Evolutionary conservation across 495 filamentous ascomycete species (phyloP), one percentile per base, ranked within the genome.

Genomic region (Penicillium soppii): DNA sequence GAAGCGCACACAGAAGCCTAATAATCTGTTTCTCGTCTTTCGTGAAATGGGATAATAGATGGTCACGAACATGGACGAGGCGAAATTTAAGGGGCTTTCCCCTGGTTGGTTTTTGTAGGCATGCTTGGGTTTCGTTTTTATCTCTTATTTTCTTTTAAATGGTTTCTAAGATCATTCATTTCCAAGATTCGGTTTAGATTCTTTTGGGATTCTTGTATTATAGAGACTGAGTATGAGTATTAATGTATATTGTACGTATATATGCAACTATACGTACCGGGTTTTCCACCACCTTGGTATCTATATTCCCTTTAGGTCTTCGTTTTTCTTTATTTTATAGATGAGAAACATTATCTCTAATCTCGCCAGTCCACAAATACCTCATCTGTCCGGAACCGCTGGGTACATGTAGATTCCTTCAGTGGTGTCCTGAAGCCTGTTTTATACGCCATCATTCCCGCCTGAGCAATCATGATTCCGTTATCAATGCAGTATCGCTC

Each of bases 381-480:
- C 68, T 95, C 92, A 68, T 97, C 92, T 9, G 92, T 97, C 58
- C 92, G 85, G 66, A 95, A 98, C 45, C 94, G 79, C 68, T 98
- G 94, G 16, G 95, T 97, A 70, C 88, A 95, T 9, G 87, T 90
- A 52, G 86, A 88, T 10, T 96, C 91, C 58, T 88, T 84, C 12
- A 97, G 59, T 2, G 77, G 72, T 12, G 90, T 96, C 43, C 67
- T 72, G 63, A 90, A 88, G 5, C 94, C 94, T 0, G 82, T 89
- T 67, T 80, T 73, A 61, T 86, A 95, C 6, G 90, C 91, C 54
- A 96, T 63, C 59, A 98, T 70, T 20, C 94, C 95, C 7, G 94
- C 94, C 73, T 98, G 95, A 10, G 94, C 94, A 73, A 98, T 98
- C 94, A 98, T 98, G 50, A 98, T 97, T 35, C 94, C 94, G 63